phyloP scores from a whole-genome alignment of 2,329 filamentous ascomycete genomes.

The Podosphaera leucotricha region DNA sequence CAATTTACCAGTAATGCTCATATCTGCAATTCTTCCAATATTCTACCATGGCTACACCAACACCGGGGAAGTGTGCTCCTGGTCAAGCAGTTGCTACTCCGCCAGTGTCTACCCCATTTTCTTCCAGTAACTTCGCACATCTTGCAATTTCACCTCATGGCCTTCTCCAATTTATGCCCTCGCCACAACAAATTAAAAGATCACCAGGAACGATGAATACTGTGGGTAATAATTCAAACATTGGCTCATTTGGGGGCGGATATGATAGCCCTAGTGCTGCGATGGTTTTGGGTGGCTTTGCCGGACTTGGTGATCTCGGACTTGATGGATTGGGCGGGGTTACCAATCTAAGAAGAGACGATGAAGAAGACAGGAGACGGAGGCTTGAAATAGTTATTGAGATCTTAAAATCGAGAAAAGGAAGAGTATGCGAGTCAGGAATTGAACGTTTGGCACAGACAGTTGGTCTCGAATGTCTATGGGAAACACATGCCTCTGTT shows the following conservation, averaged over 20 bases:
- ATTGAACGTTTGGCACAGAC: conserved; percentile 46
- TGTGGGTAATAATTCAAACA: conserved; percentile 16
- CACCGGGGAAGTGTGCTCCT: conserved; percentile 9
- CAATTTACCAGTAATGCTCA: too few species aligned
- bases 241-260: conserved; percentile 15
- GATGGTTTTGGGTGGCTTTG: conserved; percentile 31
- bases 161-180: conserved; percentile 26
- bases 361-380: conserved; percentile 27
- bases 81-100: conserved; percentile 25
- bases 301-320: conserved; percentile 18
- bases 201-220: conserved; percentile 31
- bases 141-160: conserved; percentile 32
- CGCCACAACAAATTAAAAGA: conserved; percentile 34
- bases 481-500: conserved; percentile 27
- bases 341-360: conserved; percentile 9
- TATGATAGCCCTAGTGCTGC: conserved; percentile 42
- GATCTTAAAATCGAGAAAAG: conserved; percentile 22
- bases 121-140: conserved; percentile 20
- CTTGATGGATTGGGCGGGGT: conserved; percentile 10
- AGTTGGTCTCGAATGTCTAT: conserved; percentile 40
- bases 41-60: conserved; percentile 15
- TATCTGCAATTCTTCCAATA: not conserved
- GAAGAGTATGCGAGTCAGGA: conserved; percentile 48
- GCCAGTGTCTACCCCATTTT: conserved; percentile 44
- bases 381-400: conserved; percentile 18